Evolutionary conservation across 495 filamentous ascomycete genomes (phyloP), one percentile per base, ranked within the genome.

Genomic region (Bathelium albidoporum): DNA sequence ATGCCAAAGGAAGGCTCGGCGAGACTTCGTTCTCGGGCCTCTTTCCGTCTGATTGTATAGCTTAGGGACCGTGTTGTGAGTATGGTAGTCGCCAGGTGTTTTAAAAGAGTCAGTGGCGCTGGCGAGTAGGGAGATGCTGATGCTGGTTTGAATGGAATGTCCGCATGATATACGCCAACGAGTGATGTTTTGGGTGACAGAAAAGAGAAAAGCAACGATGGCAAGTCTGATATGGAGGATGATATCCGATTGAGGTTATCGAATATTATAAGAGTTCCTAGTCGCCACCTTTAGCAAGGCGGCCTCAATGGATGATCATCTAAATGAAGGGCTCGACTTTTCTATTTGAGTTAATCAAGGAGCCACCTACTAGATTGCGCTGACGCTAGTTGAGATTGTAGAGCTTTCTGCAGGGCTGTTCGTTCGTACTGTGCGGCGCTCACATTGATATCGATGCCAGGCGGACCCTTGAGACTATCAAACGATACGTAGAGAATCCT

Each of bases 1-100:
- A 96, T 78, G 1, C 94, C 94, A 69, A 87, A 96, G 20, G 80
- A 77, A 0, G 93, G 94, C 59, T 83, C 83, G 22, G 77, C 82
- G 22, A 87, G 73, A 64, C 87, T 89, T 61, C 86, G 80, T 67
- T 91, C 84, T 7, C 80, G 80, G 4, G 90, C 89, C 18, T 78
- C 77, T 68, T 88, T 89, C 34, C 78, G 76, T 12, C 83, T 83
- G 12, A 93, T 74, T 43, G 85, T 79, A 44, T 96, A 90, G 3
- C 82, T 76, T 62, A 96, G 81, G 20, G 82, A 85, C 69, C 85
- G 81, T 0, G 82, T 71, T 1, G 77, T 82, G 60, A 88, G 75
- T 22, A 91, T 75, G 0, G 86, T 86, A 11, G 90, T 92, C 1
- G 85, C 82, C 49, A 89, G 80, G 64, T 85, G 89, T 20, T 77